Conservation (phyloP, 257 asterid species). For the Sherardia arvensis region DNA sequence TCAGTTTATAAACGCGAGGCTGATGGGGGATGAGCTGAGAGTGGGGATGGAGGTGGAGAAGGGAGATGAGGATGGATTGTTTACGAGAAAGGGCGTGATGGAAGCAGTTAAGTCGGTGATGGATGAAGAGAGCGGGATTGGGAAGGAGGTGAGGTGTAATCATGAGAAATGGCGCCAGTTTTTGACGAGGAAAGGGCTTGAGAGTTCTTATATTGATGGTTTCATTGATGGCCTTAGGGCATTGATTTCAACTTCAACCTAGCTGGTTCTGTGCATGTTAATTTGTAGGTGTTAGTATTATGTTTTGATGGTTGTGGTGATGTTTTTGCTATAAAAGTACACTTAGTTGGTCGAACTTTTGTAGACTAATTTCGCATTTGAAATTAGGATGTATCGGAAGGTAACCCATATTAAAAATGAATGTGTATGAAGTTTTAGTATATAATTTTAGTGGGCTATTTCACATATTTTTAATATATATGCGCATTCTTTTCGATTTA, state of each 20-base stretch:
- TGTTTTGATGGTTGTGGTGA: too few relatives aligned
- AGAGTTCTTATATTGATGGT: slow-evolving; percentile 16
- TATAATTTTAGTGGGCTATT: too few relatives aligned
- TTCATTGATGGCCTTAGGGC: slow-evolving; percentile 9
- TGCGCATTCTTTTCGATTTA: too few relatives aligned
- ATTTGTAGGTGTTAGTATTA: too few relatives aligned
- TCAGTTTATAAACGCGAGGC: slow-evolving; percentile 22
- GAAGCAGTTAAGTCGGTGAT: slow-evolving; percentile 16
- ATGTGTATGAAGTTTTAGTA: too few relatives aligned
- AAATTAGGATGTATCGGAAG: too few relatives aligned
- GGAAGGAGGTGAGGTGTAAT: slow-evolving; percentile 15
- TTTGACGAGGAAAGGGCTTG: slow-evolving; percentile 17
- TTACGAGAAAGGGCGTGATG: slow-evolving; percentile 15
- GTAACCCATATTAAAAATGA: too few relatives aligned
- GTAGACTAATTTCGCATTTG: too few relatives aligned
- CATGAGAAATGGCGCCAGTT: slow-evolving; percentile 21
- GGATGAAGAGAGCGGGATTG: slow-evolving; percentile 23
- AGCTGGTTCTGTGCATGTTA: too few relatives aligned
- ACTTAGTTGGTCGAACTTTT: too few relatives aligned
- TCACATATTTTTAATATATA: too few relatives aligned
- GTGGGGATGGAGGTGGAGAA: slow-evolving; percentile 27
- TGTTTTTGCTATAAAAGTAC: too few relatives aligned
- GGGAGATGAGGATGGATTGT: slow-evolving; percentile 24
- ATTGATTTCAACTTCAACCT: background rate
- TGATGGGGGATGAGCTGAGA: slow-evolving; percentile 18